Conservation (phyloP, 768 basidiomycete species). For the Hydnomerulius pinastri region DNA sequence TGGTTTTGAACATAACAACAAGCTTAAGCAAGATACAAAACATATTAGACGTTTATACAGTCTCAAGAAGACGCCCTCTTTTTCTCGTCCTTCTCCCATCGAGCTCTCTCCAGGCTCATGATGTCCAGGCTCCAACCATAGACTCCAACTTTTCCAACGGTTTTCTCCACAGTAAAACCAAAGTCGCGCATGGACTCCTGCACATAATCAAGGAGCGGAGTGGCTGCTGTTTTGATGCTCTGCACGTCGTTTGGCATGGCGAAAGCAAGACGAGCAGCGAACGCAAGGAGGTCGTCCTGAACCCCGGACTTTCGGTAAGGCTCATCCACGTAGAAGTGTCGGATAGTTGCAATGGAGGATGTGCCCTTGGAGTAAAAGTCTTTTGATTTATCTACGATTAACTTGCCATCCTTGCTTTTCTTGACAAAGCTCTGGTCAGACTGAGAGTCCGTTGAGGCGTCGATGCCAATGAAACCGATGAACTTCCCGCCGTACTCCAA, state of each 20-base stretch:
- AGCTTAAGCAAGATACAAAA: neutral
- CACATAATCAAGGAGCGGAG: conserved; percentile 54
- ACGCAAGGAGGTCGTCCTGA: conserved; percentile 66
- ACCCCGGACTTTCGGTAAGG: conserved; percentile 55
- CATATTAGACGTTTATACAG: neutral
- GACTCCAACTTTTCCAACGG: conserved; percentile 51
- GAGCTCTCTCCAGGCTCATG: conserved; percentile 44
- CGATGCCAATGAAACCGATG: conserved; percentile 71
- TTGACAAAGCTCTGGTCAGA: conserved; percentile 30
- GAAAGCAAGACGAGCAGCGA: conserved; percentile 63
- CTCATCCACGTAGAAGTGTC: conserved; percentile 76
- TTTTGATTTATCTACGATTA: conserved; percentile 14
- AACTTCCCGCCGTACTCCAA: conserved; percentile 59
- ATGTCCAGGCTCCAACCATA: conserved; percentile 55
- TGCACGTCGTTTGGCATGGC: conserved; percentile 41
- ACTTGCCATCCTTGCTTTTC: conserved; percentile 17
- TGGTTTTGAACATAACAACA: neutral
- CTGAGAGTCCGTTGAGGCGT: conserved; percentile 51
- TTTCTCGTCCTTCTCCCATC: conserved; percentile 42
- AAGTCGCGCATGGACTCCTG: conserved; percentile 44
- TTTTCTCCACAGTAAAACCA: conserved; percentile 51
- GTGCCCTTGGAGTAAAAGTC: conserved; percentile 32
- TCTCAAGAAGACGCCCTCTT: conserved; percentile 14
- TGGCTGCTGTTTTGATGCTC: conserved; percentile 47
- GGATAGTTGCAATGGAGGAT: conserved; percentile 60